These are phyloP conservation scores for Fraxinus ornus DNA, from an alignment of 305 asterid genomes.

Conservation along the genomic window DNA sequence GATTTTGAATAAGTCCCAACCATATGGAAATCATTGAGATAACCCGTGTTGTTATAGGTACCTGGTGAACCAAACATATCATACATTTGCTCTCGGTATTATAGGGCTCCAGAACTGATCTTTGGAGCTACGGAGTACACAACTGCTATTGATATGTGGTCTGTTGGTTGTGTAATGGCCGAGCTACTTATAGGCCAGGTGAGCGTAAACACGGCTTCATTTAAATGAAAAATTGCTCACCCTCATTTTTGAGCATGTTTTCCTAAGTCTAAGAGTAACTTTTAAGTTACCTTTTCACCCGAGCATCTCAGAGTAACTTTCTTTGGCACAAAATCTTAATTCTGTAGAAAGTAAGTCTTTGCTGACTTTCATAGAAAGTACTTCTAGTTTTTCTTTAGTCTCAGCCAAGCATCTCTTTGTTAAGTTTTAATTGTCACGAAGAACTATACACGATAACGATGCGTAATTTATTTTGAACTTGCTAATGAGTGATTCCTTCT, in stretches of 20 bases:
- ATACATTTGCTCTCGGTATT: conserved; percentile 94
- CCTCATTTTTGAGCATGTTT: neutral
- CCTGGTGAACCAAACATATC: conserved; percentile 94
- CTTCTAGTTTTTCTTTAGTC: neutral
- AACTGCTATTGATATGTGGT: conserved; percentile 94
- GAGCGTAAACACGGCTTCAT: neutral
- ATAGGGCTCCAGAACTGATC: conserved; percentile 93
- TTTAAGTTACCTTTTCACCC: neutral
- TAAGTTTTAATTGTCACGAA: no score
- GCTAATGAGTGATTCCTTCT: no score
- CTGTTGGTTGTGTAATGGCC: conserved; percentile 95
- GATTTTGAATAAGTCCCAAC: neutral
- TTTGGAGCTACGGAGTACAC: conserved; percentile 96
- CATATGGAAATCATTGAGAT: neutral
- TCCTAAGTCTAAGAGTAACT: neutral
- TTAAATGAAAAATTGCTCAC: neutral
- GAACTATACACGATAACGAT: no score
- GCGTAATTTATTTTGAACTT: no score
- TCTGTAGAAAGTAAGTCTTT: no score
- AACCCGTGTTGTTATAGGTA: conserved; percentile 42
- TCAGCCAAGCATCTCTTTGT: no score
- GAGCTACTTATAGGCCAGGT: conserved; percentile 93
- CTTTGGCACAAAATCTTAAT: no score
- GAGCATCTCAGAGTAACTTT: neutral
- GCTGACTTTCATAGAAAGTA: neutral